Evolutionary conservation across 1,139 yeast genomes (phyloP).

Genomic region (Zygoascus meyerae): DNA sequence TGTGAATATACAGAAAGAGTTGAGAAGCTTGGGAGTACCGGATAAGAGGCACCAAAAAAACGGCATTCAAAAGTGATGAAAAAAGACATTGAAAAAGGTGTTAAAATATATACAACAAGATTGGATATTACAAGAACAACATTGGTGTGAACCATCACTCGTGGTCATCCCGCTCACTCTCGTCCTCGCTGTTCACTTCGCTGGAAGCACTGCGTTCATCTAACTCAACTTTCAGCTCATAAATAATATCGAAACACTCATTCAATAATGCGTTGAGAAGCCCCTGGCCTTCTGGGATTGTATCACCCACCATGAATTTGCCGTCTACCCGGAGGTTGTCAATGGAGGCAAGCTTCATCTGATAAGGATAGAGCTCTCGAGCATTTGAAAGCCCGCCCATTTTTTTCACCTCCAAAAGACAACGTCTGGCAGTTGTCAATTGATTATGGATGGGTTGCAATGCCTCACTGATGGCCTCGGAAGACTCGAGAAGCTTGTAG

Average conservation of each 20-base stretch:
- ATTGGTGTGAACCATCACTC: no score
- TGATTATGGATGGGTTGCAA: conserved; percentile 91
- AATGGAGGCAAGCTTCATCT: conserved; percentile 83
- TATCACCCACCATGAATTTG: conserved; percentile 77
- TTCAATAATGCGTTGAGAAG: conserved; percentile 82
- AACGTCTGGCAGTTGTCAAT: conserved; percentile 80
- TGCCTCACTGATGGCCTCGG: conserved; percentile 93
- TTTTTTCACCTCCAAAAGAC: conserved; percentile 80
- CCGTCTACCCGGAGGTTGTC: conserved; percentile 87
- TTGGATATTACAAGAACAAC: no score
- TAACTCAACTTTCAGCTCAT: conserved; percentile 83
- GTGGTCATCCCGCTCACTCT: not conserved
- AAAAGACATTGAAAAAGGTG: no score
- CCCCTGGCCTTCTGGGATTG: conserved; percentile 96
- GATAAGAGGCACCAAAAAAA: no score
- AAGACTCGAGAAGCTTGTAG: conserved; percentile 79
- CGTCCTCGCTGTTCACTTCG: conserved; percentile 8
- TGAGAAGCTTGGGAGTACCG: no score
- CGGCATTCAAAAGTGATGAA: no score
- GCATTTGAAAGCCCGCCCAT: conserved; percentile 85
- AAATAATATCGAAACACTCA: conserved; percentile 88
- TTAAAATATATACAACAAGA: no score
- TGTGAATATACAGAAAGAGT: no score
- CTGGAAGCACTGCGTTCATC: conserved; percentile 47
- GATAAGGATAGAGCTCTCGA: conserved; percentile 90